Conservation (phyloP, 1,139 yeast genomes). For the Debaryomycetaceae sp. region DNA sequence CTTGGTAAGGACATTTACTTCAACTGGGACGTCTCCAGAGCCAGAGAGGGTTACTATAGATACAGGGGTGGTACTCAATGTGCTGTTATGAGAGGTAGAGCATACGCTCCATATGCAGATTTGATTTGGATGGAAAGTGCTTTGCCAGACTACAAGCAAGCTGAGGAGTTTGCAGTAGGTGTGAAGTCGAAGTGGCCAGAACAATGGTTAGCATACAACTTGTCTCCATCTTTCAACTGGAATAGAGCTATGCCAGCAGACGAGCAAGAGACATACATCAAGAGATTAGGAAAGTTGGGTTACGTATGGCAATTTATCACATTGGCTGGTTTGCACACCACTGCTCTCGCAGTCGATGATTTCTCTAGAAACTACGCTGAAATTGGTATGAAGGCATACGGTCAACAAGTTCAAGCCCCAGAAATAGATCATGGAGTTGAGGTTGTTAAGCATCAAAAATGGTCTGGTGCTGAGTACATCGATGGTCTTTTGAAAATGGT, state of each 20-base stretch:
- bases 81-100: conserved; percentile 96
- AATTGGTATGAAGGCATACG: conserved; percentile 95
- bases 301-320: conserved; percentile 98
- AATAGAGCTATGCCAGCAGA: conserved; percentile 83
- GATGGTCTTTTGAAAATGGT: conserved; percentile 88
- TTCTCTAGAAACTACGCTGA: conserved; percentile 76
- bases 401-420: conserved; percentile 78
- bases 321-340: conserved; percentile 94
- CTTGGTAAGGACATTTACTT: conserved; percentile 84
- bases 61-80: conserved; percentile 96
- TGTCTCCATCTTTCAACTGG: conserved; percentile 98
- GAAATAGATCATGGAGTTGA: conserved; percentile 91
- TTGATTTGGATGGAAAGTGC: conserved; percentile 99
- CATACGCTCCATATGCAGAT: conserved; percentile 93
- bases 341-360: conserved; percentile 87
- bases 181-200: conserved; percentile 78
- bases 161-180: conserved; percentile 92
- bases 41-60: conserved; percentile 96
- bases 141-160: conserved; percentile 90
- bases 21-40: conserved; percentile 96
- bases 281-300: conserved; percentile 84
- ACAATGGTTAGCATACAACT: conserved; percentile 94
- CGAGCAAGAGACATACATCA: conserved; percentile 89
- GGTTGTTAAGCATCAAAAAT: conserved; percentile 95
- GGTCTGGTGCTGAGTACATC: conserved; percentile 99